Conservation (phyloP, 768 basidiomycete genomes). For the Calocera cornea region DNA sequence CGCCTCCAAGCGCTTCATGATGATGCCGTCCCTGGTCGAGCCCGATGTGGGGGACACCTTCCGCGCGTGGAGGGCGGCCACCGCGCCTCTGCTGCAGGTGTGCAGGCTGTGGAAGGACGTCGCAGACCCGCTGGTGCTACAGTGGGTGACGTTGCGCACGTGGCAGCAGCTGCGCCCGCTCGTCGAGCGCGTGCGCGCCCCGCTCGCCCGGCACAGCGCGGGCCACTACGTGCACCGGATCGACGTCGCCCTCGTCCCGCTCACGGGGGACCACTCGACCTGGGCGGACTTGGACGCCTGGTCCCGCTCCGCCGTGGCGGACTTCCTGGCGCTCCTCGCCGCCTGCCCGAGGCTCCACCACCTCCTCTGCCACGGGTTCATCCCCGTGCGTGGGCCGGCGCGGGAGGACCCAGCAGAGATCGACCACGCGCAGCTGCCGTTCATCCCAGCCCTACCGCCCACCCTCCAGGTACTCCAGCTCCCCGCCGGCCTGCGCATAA, state of each 20-base stretch:
- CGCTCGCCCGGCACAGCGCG: not conserved
- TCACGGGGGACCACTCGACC: not conserved
- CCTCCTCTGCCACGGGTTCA: not conserved
- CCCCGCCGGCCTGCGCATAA: not conserved
- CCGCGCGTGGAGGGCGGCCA: not conserved
- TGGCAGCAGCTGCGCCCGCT: not conserved
- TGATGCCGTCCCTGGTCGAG: not conserved
- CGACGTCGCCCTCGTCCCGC: not conserved
- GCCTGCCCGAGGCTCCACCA: not conserved
- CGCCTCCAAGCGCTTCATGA: not conserved
- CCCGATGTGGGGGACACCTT: not conserved
- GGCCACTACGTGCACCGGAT: not conserved
- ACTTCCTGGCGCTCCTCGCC: not conserved
- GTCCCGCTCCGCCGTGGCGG: not conserved
- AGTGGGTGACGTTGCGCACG: not conserved
- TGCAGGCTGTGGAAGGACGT: not conserved
- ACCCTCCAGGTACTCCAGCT: not conserved
- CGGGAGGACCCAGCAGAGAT: not conserved
- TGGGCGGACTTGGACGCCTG: not conserved
- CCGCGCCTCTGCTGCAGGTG: not conserved
- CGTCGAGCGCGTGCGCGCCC: not conserved
- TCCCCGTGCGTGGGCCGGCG: not conserved
- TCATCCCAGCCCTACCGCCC: not conserved
- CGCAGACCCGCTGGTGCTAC: not conserved
- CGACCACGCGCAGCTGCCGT: not conserved